These are phyloP conservation scores for Colletotrichum tanaceti DNA, from an alignment of 2,329 filamentous ascomycete genomes.

Conservation along the genomic window DNA sequence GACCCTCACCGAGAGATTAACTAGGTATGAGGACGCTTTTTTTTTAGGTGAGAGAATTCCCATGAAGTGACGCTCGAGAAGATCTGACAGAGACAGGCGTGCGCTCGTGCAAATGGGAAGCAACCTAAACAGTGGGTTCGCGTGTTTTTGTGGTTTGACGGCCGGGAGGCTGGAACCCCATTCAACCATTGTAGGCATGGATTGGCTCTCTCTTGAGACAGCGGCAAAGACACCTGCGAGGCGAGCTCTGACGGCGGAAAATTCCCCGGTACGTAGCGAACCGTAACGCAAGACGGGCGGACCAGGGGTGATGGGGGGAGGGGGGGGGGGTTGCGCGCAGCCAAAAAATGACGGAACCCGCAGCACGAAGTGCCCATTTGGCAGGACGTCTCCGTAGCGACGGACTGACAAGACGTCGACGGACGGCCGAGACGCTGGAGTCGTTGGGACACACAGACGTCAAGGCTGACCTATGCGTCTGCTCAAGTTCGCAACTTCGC, in stretches of 20 bases:
- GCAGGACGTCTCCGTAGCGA: constrained; percentile 19
- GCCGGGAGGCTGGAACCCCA: constrained; percentile 6
- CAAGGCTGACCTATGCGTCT: constrained; percentile 32
- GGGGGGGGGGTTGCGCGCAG: constrained; percentile 15
- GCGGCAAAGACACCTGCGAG: constrained; percentile 13
- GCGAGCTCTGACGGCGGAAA: constrained; percentile 30
- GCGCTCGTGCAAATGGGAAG: constrained; percentile 3
- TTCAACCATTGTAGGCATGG: constrained; percentile 23
- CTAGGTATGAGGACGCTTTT: constrained; percentile 8
- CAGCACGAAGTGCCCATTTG: neutral
- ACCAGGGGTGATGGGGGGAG: neutral
- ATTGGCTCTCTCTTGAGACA: constrained; percentile 27
- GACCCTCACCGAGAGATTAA: constrained; percentile 26
- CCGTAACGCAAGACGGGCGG: constrained; percentile 24
- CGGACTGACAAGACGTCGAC: constrained; percentile 4
- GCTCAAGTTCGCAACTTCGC: neutral
- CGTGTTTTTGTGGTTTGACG: neutral
- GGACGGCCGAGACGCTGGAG: neutral
- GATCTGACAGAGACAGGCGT: constrained; percentile 3
- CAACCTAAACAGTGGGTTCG: constrained; percentile 20
- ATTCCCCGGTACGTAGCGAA: constrained; percentile 25
- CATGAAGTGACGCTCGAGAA: neutral
- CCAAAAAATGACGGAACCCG: neutral
- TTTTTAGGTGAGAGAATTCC: constrained; percentile 4
- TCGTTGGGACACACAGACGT: constrained; percentile 33